Base-by-base conservation (phyloP, 352 stramenopile species). In the Pythium dissimile region DNA sequence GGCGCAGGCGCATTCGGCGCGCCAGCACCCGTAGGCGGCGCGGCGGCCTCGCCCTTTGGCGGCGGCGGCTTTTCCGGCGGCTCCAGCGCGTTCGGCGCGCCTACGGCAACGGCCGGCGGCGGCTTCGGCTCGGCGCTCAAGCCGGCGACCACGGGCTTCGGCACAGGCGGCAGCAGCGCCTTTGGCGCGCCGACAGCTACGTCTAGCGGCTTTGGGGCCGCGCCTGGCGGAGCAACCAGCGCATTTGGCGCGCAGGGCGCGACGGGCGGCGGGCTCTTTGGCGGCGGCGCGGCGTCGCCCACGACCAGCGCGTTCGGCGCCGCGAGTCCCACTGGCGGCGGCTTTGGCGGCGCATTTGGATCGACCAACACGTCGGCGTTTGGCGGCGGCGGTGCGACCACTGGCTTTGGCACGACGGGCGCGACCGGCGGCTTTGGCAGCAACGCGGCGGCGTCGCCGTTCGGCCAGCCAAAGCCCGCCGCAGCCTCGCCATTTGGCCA, bases 401-500 rank as follows among this genome's bases (percentile, higher is more conserved):
- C 32, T 10, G 57, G 57, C 2, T 64, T 64, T n/a, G 57, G 57
- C 26, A 27, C 41, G 3, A 30, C 49, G 30, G 37, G 37, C 16
- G 26, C 50, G 4, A 48, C 62, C 26, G 56, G 35, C 0, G 64
- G 64, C 20, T 70, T 70, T 23, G 66, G 68, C 21, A 62, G 30
- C 35, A 69, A 63, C 32, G 64, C 68, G 2, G 53, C 71, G 26
- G 55, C 71, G 23, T 77, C 81, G 6, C 73, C 81, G 0, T 91
- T 91, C 52, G 75, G 67, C 2, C 50, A 38, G 8, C 52, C 82
- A 11, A 87, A 87, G 23, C 56, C 75, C 26, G 54, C 76, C 1
- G 71, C 78, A n/a, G 52, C 80, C 11, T 91, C 80, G 56, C 84
- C 84, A 1, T 85, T 85, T 44, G 73, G 75, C 3, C 57, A 81